Evolutionary conservation across 176 grass and related monocot genomes (phyloP), one percentile per base, ranked within the genome.

Genomic region (Urochloa ruziziensis): DNA sequence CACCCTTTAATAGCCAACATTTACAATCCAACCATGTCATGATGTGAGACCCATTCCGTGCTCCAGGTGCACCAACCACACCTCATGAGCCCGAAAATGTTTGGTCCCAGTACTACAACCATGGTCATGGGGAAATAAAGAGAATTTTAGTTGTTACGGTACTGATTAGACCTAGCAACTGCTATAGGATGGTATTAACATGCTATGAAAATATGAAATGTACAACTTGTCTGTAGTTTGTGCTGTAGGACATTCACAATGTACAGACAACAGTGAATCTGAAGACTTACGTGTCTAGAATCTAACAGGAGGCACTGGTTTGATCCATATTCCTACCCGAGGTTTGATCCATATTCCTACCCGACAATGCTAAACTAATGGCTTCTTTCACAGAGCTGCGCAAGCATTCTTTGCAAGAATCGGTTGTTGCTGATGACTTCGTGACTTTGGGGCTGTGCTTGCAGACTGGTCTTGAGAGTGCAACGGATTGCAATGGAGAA

Each of bases 361-460:
- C 59, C 5, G 86, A 75, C 53, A 91, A 62, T 7, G 85, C 70
- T 37, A 46, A 83, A 17, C 69, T 52, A 16, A 94, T 73, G 25
- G 82, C 89, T 21, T 87, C 70, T 67, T 97, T 91, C 48, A 92
- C 71, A 58, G 92, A 86, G 34, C 42, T 62, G 44, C 44, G 35
- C 68, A 97, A 75, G 62, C 95, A 97, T 91, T 91, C 77, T 40
- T 58, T 84, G 53, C 95, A 97, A 80, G 70, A 91, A 74, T 82
- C 19, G 15, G 65, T 36, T 77, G 84, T 60, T 3, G 40, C 79
- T 25, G 83, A 68, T 1, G 62, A 78, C 23, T 73, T 80, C 9
- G 19, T 6, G 49, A 42, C 78, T 74, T 72, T 65, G 43, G 80
- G 33, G 13, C 17, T 84, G 78, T 94, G 88, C 39, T 89, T 71